phyloP scores from a whole-genome alignment of 2,329 filamentous ascomycete species.

The Penicillium sclerotigenum region DNA sequence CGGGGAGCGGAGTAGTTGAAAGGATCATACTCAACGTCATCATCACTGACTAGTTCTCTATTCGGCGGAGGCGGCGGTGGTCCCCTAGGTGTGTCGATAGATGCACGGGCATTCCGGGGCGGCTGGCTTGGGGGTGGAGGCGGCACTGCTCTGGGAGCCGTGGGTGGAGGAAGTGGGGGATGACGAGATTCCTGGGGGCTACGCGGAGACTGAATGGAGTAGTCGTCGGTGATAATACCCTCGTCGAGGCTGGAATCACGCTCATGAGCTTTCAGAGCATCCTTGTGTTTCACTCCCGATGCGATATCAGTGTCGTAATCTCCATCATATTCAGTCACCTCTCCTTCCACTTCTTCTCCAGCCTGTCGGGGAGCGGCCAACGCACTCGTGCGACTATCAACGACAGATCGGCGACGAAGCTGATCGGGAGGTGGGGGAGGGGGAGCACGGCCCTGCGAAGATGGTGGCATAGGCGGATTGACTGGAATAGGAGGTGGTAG shows the following conservation, averaged over 20 bases:
- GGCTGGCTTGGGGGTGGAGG: conserved; percentile 65
- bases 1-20: conserved; percentile 50
- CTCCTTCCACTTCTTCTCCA: conserved; percentile 66
- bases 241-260: conserved; percentile 75
- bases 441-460: conserved; percentile 58
- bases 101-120: conserved; percentile 43
- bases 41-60: conserved; percentile 41
- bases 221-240: conserved; percentile 55
- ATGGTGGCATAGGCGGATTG: conserved; percentile 38
- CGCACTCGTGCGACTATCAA: conserved; percentile 48
- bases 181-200: conserved; percentile 39
- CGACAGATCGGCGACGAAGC: conserved; percentile 58
- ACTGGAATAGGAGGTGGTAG: conserved; percentile 41
- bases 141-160: conserved; percentile 59
- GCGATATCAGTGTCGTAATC: conserved; percentile 98
- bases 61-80: conserved; percentile 47
- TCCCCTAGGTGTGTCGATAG: conserved; percentile 33
- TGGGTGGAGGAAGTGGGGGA: conserved; percentile 55
- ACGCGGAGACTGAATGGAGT: conserved; percentile 48
- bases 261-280: conserved; percentile 79
- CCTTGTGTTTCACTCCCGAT: conserved; percentile 88
- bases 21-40: conserved; percentile 53
- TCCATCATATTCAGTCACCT: conserved; percentile 90
- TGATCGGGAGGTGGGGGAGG: conserved; percentile 59
- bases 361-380: conserved; percentile 46